Percentiles rank a stretch among this genome's conserved stretches.
These are phyloP conservation scores for Fusarium sarcochroum DNA, from an alignment of 2,329 filamentous ascomycete genomes.

Conservation along the genomic window DNA sequence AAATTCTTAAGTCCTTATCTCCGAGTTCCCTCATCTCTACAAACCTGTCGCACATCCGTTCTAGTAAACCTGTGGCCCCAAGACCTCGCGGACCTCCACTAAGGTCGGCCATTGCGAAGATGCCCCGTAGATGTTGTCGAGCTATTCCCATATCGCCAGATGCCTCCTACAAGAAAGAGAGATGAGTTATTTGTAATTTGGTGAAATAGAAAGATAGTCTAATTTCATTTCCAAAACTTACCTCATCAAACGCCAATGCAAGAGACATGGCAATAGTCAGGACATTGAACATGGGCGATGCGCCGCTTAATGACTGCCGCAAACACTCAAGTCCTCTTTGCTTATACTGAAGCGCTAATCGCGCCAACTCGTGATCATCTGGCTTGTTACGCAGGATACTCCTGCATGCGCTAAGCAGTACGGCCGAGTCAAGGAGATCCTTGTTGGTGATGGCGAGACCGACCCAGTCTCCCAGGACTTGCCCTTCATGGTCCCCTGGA, in stretches of 20 bases:
- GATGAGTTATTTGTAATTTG: neutral
- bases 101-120: neutral
- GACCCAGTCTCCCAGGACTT: constrained; percentile 23
- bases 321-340: constrained; percentile 8
- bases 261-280: constrained; percentile 8
- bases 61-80: neutral
- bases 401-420: constrained; percentile 16
- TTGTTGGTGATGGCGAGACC: constrained; percentile 17
- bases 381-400: neutral
- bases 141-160: neutral
- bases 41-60: neutral
- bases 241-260: constrained; percentile 23
- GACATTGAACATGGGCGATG: neutral
- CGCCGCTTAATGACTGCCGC: neutral
- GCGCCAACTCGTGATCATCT: neutral
- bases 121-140: neutral
- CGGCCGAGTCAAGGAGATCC: constrained; percentile 12
- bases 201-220: too few relatives aligned
- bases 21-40: neutral
- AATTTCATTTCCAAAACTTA: neutral
- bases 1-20: neutral
- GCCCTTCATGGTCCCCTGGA: neutral
- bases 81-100: neutral
- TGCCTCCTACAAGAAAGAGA: neutral
- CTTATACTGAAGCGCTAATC: constrained; percentile 17